Evolutionary conservation across 139 green algal genomes (phyloP).

Genomic region (Coccomyxa sp.): DNA sequence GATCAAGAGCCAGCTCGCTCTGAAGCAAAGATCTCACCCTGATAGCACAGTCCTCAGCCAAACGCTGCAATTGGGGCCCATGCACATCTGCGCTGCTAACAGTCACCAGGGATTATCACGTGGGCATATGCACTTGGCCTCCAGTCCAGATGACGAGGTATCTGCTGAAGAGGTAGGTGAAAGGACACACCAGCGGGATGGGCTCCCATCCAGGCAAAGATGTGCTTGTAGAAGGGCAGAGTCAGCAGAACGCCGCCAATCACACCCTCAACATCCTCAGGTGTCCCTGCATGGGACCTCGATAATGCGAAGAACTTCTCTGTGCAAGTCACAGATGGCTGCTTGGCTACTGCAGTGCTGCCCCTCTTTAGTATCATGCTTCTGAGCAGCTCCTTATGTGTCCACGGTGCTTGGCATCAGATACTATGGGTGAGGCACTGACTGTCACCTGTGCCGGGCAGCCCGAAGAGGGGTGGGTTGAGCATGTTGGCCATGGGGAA

Average conservation of each 20-base stretch:
- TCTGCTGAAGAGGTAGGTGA: no score
- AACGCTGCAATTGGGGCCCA: no score
- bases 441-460: neutral
- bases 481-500: conserved; percentile 25
- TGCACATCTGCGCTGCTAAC: no score
- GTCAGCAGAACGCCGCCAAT: no score
- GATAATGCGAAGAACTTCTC: neutral
- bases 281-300: neutral
- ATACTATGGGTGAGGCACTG: neutral
- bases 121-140: no score
- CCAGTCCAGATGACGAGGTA: no score
- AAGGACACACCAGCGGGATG: neutral
- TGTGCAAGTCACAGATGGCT: neutral
- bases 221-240: conserved; percentile 5
- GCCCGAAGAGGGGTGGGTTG: neutral
- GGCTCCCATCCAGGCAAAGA: conserved; percentile 15
- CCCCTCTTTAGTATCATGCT: neutral
- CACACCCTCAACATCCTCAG: neutral
- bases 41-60: no score
- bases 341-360: neutral
- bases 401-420: neutral
- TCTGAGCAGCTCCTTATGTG: neutral
- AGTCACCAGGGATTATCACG: no score
- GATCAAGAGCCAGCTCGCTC: no score
- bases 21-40: no score